Evolutionary conservation across 2,329 filamentous ascomycete species (phyloP).

Genomic region (Bipolaris cookei): DNA sequence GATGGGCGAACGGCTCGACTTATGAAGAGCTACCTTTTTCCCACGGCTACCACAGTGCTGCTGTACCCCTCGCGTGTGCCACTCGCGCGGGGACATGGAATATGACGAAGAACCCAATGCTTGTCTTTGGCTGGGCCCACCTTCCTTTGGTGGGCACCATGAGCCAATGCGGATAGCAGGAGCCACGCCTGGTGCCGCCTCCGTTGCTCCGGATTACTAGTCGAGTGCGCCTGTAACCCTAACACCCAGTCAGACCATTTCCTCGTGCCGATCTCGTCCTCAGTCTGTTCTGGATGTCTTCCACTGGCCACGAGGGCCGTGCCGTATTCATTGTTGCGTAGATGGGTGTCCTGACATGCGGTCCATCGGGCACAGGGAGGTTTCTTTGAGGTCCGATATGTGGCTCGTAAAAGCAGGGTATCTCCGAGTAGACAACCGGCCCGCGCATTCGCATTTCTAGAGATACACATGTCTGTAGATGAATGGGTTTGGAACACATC

Average conservation of each 20-base stretch:
- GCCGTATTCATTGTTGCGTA: not conserved
- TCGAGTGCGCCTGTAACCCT: slow-evolving; percentile 25
- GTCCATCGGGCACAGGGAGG: slow-evolving; percentile 5
- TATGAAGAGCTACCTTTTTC: slow-evolving; percentile 18
- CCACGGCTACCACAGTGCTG: slow-evolving; percentile 12
- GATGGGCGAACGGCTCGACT: slow-evolving; percentile 30
- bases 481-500: not conserved
- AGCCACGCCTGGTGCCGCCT: slow-evolving; percentile 21
- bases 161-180: slow-evolving; percentile 25
- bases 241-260: slow-evolving; percentile 12
- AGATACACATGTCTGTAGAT: not conserved
- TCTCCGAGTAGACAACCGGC: slow-evolving; percentile 5
- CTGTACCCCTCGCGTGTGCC: slow-evolving; percentile 35
- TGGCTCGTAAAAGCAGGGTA: not conserved
- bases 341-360: not conserved
- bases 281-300: not conserved
- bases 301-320: not conserved
- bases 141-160: slow-evolving; percentile 19
- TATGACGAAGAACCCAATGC: slow-evolving; percentile 35
- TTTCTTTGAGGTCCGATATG: slow-evolving; percentile 5
- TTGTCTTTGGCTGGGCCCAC: slow-evolving; percentile 42
- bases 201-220: slow-evolving; percentile 37
- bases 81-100: slow-evolving; percentile 42
- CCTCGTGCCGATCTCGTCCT: slow-evolving; percentile 17
- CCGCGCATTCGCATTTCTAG: not conserved